Evolutionary conservation across 345 rosid genomes (phyloP).

Genomic region (Fremontodendron californicum): DNA sequence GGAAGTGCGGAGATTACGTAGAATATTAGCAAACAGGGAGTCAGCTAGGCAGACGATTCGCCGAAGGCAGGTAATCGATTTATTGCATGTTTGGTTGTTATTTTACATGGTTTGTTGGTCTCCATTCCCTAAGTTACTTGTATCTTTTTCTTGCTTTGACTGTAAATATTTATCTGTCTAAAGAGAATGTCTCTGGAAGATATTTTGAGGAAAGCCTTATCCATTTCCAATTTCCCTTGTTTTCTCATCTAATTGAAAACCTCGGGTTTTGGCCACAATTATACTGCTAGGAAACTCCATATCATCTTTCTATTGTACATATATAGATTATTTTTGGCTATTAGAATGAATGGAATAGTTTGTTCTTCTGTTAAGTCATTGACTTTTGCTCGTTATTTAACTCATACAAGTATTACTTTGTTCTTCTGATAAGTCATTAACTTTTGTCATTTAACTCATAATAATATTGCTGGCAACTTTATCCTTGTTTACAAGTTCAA

Average conservation of each 20-base stretch:
- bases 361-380: background rate
- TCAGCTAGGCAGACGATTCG: slow-evolving; percentile 93
- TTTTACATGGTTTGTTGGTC: background rate
- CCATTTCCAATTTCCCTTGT: background rate
- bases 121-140: background rate
- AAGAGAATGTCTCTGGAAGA: background rate
- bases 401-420: background rate
- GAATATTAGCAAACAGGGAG: slow-evolving; percentile 90
- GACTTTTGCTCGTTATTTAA: background rate
- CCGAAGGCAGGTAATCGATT: slow-evolving; percentile 64
- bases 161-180: background rate
- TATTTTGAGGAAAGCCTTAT: background rate
- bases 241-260: background rate
- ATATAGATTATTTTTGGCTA: background rate
- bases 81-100: background rate
- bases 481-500: background rate
- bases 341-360: background rate
- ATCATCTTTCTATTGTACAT: background rate
- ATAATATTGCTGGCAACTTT: background rate
- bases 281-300: background rate
- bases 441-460: background rate
- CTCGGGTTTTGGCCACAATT: background rate
- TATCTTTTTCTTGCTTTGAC: background rate
- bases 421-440: background rate
- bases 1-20: slow-evolving; percentile 68